phyloP scores from a whole-genome alignment of 306 rosid species.

The Malus asiatica region DNA sequence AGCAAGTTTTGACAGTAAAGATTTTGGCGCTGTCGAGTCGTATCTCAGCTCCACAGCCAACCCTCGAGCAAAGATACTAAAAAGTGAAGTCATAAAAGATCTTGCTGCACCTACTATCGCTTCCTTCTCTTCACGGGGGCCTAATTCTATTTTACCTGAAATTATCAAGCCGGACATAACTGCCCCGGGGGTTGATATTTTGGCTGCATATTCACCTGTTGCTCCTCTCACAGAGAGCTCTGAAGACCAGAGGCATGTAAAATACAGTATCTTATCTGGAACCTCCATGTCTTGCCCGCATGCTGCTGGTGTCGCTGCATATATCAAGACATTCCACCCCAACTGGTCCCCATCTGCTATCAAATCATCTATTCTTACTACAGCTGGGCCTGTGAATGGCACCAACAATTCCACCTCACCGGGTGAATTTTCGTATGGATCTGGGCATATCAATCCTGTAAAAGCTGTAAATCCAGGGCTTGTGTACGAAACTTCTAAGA shows the following conservation, averaged over 20 bases:
- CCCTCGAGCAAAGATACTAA: constrained; percentile 18
- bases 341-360: constrained; percentile 20
- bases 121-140: constrained; percentile 17
- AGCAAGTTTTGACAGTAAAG: not conserved
- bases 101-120: constrained; percentile 23
- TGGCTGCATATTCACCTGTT: constrained; percentile 22
- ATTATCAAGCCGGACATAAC: constrained; percentile 35
- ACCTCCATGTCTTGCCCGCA: constrained; percentile 44
- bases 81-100: constrained; percentile 15
- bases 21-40: not conserved
- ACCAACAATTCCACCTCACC: not conserved
- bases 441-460: constrained; percentile 6
- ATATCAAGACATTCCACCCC: constrained; percentile 5
- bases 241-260: constrained; percentile 3
- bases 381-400: not conserved
- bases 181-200: constrained; percentile 32
- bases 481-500: not conserved
- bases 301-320: constrained; percentile 23
- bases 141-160: constrained; percentile 4
- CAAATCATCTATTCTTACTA: constrained; percentile 13
- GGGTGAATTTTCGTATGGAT: constrained; percentile 7
- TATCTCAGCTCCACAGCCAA: not conserved
- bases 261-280: constrained; percentile 31
- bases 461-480: not conserved
- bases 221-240: not conserved